Evolutionary conservation across 2,329 filamentous ascomycete genomes (phyloP).

Genomic region (Calonectria fujianensis): DNA sequence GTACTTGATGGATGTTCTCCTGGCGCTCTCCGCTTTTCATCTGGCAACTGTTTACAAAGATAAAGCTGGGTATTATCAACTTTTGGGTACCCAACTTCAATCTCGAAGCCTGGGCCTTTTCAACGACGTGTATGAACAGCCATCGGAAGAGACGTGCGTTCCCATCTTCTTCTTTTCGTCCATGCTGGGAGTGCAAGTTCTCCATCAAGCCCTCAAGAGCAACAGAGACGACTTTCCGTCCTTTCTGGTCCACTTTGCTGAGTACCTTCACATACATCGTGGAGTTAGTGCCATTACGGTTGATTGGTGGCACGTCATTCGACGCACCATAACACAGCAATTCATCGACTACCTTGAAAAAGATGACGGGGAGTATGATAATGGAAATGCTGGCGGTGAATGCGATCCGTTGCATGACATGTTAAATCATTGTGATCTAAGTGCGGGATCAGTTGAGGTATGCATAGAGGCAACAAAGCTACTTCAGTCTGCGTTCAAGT

Average conservation of each 20-base stretch:
- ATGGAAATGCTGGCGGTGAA: neutral
- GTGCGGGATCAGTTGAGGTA: neutral
- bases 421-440: neutral
- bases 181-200: neutral
- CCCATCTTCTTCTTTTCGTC: neutral
- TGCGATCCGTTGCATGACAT: neutral
- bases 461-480: neutral
- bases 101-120: neutral
- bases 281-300: neutral
- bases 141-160: neutral
- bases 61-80: neutral
- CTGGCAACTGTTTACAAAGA: neutral
- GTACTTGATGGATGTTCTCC: neutral
- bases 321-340: too few relatives aligned
- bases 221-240: neutral
- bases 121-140: neutral
- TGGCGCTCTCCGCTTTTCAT: neutral
- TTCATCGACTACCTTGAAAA: neutral
- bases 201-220: neutral
- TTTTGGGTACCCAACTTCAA: neutral
- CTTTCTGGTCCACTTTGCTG: neutral
- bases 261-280: neutral
- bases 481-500: neutral
- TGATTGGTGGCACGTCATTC: constrained; percentile 1
- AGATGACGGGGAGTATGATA: neutral